phyloP scores from a whole-genome alignment of 2,329 filamentous ascomycete genomes.

The Neopestalotiopsis sp. region DNA sequence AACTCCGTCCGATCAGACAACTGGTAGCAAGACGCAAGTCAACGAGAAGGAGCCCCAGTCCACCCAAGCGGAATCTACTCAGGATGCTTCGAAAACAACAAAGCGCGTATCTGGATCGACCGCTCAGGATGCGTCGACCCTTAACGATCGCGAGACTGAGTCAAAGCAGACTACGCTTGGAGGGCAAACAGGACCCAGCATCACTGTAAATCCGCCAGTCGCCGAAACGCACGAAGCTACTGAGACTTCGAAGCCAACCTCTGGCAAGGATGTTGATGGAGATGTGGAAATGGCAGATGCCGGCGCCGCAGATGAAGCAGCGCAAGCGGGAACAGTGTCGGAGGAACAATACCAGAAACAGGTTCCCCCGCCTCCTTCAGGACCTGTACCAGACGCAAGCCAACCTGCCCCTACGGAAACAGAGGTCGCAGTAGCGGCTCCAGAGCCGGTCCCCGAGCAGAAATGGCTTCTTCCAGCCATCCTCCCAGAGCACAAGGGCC shows the following conservation, averaged over 20 bases:
- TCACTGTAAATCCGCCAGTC: slow-evolving; percentile 47
- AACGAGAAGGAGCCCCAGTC: slow-evolving; percentile 50
- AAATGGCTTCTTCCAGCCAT: slow-evolving; percentile 84
- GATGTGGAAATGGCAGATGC: slow-evolving; percentile 74
- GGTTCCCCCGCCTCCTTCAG: slow-evolving; percentile 54
- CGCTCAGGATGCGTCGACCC: slow-evolving; percentile 52
- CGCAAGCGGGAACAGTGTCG: slow-evolving; percentile 44
- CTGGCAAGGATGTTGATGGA: slow-evolving; percentile 56
- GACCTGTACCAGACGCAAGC: slow-evolving; percentile 44
- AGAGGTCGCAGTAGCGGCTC: slow-evolving; percentile 47
- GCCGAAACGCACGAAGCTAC: slow-evolving; percentile 41
- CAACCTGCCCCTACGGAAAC: slow-evolving; percentile 43
- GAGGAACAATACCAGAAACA: slow-evolving; percentile 46
- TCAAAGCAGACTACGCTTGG: slow-evolving; percentile 51
- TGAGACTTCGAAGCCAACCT: slow-evolving; percentile 40
- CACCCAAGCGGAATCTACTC: slow-evolving; percentile 29
- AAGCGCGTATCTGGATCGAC: slow-evolving; percentile 53
- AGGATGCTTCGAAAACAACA: slow-evolving; percentile 43
- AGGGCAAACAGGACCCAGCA: slow-evolving; percentile 42
- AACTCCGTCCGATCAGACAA: slow-evolving; percentile 57
- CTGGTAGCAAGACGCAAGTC: slow-evolving; percentile 46
- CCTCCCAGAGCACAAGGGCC: slow-evolving; percentile 78
- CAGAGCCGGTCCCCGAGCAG: slow-evolving; percentile 53
- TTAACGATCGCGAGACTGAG: slow-evolving; percentile 49
- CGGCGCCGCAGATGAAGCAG: slow-evolving; percentile 49